phyloP scores from a whole-genome alignment of 2,329 filamentous ascomycete species.

The Epichloe sibirici region DNA sequence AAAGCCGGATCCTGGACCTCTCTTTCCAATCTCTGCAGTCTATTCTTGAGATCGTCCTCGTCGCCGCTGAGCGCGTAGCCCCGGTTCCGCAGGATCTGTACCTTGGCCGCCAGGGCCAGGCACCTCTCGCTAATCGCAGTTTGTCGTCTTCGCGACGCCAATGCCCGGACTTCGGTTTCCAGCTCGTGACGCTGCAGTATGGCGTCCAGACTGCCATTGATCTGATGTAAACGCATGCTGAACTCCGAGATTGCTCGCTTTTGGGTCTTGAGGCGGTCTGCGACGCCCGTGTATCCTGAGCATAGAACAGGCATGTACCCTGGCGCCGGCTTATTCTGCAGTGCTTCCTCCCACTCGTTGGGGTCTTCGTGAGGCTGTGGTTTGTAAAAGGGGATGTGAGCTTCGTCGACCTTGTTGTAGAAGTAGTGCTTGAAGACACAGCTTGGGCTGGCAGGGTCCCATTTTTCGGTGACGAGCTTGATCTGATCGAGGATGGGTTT shows the following conservation, averaged over 20 bases:
- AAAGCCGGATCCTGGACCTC: conserved; percentile 63
- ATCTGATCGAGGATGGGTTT: conserved; percentile 68
- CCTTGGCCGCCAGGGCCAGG: conserved; percentile 62
- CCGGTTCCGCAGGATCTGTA: conserved; percentile 68
- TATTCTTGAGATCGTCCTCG: conserved; percentile 66
- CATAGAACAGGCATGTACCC: conserved; percentile 68
- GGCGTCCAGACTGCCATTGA: conserved; percentile 60
- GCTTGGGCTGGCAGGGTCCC: conserved; percentile 54
- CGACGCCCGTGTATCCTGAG: conserved; percentile 59
- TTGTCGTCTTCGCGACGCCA: conserved; percentile 62
- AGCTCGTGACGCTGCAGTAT: conserved; percentile 69
- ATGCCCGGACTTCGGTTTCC: conserved; percentile 59
- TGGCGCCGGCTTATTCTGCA: conserved; percentile 64
- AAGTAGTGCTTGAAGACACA: conserved; percentile 76
- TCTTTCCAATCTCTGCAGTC: conserved; percentile 56
- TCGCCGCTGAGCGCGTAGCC: conserved; percentile 70
- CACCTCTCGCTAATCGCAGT: conserved; percentile 60
- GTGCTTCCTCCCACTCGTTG: conserved; percentile 72
- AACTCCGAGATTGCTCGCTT: conserved; percentile 56
- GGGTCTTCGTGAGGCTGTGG: conserved; percentile 59
- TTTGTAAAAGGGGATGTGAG: conserved; percentile 63
- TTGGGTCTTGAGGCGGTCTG: conserved; percentile 61
- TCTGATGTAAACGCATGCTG: conserved; percentile 62
- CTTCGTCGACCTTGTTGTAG: conserved; percentile 72
- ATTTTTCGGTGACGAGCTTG: conserved; percentile 56